These are phyloP conservation scores for Syzygium grande DNA, from an alignment of 345 rosid genomes.

Conservation along the genomic window DNA sequence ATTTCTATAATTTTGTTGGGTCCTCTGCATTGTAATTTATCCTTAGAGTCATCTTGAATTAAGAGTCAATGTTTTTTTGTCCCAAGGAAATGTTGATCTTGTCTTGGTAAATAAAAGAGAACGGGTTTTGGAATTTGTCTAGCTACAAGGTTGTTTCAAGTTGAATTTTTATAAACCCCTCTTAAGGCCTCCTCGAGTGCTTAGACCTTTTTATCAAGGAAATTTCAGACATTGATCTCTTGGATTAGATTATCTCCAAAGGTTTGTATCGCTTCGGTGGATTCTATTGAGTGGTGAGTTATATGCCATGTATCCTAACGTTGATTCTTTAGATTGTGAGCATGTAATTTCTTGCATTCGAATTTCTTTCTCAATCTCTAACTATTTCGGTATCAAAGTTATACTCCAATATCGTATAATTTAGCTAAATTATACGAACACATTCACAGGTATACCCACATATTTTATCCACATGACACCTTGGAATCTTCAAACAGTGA, in stretches of 20 bases:
- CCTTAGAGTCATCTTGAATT: not conserved
- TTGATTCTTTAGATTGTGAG: not conserved
- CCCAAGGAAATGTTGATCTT: not conserved
- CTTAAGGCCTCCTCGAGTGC: not conserved
- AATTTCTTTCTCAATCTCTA: not conserved
- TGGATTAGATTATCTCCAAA: not conserved
- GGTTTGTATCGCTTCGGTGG: not conserved
- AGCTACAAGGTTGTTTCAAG: rapidly evolving
- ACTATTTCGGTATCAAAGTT: not conserved
- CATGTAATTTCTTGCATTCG: not conserved
- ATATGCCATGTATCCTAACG: not conserved
- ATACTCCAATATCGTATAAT: rapidly evolving
- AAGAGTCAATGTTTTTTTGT: not conserved
- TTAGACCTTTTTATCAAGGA: not conserved
- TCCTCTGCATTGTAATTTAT: not conserved
- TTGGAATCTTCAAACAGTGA: not conserved
- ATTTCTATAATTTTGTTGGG: not conserved
- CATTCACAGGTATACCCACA: not conserved
- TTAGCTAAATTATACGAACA: not conserved
- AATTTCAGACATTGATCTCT: not conserved
- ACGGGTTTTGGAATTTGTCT: not conserved
- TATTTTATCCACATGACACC: not conserved
- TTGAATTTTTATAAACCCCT: not conserved
- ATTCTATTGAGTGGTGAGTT: not conserved
- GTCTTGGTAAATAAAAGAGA: not conserved